Evolutionary conservation across 352 stramenopile genomes (phyloP).

Genomic region (Phytopythium vexans): DNA sequence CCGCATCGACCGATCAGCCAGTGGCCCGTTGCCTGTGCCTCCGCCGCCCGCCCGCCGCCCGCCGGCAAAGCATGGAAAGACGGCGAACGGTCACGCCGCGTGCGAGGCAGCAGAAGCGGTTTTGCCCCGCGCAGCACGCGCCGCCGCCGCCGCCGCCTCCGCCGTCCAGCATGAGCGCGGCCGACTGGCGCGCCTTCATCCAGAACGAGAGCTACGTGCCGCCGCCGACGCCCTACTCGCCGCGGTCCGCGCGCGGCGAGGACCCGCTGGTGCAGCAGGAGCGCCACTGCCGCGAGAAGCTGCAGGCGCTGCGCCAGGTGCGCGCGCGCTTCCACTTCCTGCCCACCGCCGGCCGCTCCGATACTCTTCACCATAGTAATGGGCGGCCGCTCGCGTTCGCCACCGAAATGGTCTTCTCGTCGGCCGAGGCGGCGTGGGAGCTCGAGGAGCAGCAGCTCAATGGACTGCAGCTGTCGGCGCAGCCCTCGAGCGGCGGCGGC

Average conservation of each 20-base stretch:
- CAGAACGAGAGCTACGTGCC: constrained; percentile 57
- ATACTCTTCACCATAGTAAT: too few relatives aligned
- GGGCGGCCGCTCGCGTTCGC: constrained; percentile 39
- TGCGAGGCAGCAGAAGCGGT: background rate
- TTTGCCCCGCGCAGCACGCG: background rate
- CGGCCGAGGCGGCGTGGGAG: constrained; percentile 17
- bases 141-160: background rate
- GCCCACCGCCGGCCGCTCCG: background rate
- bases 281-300: constrained; percentile 53
- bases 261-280: constrained; percentile 61
- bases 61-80: constrained; percentile 1
- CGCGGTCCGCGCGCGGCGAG: constrained; percentile 36
- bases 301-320: constrained; percentile 49
- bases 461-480: background rate
- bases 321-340: constrained; percentile 48
- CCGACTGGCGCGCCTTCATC: constrained; percentile 40
- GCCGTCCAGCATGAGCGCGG: constrained; percentile 5
- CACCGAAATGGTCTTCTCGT: constrained; percentile 53
- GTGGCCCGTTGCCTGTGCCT: too few relatives aligned
- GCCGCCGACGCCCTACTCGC: constrained; percentile 69
- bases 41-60: too few relatives aligned
- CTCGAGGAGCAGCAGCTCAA: background rate
- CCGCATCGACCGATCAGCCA: too few relatives aligned
- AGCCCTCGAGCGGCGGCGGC: background rate
- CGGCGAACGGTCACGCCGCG: constrained; percentile 1